Evolutionary conservation across 345 rosid species (phyloP).

Genomic region (Sisymbrium altissimum): DNA sequence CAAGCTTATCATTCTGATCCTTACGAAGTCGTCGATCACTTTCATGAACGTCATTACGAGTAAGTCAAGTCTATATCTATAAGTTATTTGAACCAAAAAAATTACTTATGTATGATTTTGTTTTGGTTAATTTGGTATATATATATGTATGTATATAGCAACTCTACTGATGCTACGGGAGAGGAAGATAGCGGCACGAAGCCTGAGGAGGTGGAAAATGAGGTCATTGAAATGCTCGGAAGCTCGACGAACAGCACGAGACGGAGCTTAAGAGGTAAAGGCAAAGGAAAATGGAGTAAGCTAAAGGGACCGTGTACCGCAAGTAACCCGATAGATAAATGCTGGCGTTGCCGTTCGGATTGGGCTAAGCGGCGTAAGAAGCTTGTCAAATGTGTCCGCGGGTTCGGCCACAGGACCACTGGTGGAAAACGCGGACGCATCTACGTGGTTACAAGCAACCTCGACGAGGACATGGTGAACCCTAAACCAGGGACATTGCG

Average conservation of each 20-base stretch:
- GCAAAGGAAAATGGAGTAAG: conserved; percentile 34
- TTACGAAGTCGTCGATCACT: conserved; percentile 37
- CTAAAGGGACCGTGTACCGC: conserved; percentile 53
- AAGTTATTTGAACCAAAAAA: not conserved
- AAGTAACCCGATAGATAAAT: conserved; percentile 77
- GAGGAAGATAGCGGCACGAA: not conserved
- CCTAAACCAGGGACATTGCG: conserved; percentile 70
- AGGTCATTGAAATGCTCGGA: conserved; percentile 47
- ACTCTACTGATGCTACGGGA: conserved; percentile 31
- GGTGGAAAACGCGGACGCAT: conserved; percentile 61
- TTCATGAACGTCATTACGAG: conserved; percentile 45
- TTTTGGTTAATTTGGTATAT: conserved; percentile 3
- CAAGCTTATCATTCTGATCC: conserved; percentile 57
- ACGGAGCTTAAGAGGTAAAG: conserved; percentile 37
- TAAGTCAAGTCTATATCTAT: conserved; percentile 25
- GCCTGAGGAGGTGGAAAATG: conserved; percentile 5
- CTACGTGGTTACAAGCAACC: conserved; percentile 59
- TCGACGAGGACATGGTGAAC: conserved; percentile 48
- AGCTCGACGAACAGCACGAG: conserved; percentile 53
- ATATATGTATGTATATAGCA: conserved; percentile 12
- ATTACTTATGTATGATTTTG: not conserved
- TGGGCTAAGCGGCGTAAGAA: conserved; percentile 59
- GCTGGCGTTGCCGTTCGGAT: conserved; percentile 72
- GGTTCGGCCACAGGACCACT: conserved; percentile 57
- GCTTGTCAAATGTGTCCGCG: conserved; percentile 57